Percentiles rank a stretch among this genome's conserved stretches.
These are phyloP conservation scores for Monilinia fructigena DNA, from an alignment of 2,329 filamentous ascomycete species.

Conservation along the genomic window DNA sequence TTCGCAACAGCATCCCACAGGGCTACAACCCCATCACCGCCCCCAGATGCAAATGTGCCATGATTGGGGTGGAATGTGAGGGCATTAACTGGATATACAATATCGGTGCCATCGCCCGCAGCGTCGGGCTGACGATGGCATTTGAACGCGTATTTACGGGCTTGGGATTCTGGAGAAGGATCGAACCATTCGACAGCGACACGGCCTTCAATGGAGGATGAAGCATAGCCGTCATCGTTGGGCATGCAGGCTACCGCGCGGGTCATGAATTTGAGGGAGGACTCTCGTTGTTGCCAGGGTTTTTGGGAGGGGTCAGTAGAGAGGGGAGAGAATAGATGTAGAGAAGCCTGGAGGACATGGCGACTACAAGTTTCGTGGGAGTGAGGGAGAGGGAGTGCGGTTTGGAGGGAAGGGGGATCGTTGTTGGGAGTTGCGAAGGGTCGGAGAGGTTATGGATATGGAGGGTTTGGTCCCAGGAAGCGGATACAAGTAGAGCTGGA, in stretches of 20 bases:
- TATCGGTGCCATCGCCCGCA: constrained; percentile 58
- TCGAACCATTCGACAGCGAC: constrained; percentile 99
- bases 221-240: constrained; percentile 90
- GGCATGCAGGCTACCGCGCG: constrained; percentile 94
- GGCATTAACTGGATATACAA: constrained; percentile 72
- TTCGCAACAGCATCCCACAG: constrained; percentile 73
- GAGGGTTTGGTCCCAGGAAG: constrained; percentile 89
- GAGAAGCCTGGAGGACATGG: constrained; percentile 90
- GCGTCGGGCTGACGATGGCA: constrained; percentile 79
- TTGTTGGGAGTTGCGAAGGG: constrained; percentile 55
- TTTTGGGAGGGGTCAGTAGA: constrained; percentile 61
- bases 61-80: constrained; percentile 67
- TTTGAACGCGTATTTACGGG: constrained; percentile 97
- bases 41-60: constrained; percentile 66
- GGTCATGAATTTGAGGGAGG: constrained; percentile 93
- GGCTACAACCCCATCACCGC: constrained; percentile 69
- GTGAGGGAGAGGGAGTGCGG: constrained; percentile 82
- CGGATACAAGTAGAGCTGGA: constrained; percentile 73
- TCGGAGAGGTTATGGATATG: constrained; percentile 71
- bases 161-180: constrained; percentile 79
- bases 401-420: constrained; percentile 75
- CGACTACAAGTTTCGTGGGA: constrained; percentile 81
- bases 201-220: constrained; percentile 87
- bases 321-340: constrained; percentile 85
- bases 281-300: constrained; percentile 92